Evolutionary conservation across 305 asterid genomes (phyloP), one percentile per base, ranked within the genome.

Genomic region (Fraxinus albicans): DNA sequence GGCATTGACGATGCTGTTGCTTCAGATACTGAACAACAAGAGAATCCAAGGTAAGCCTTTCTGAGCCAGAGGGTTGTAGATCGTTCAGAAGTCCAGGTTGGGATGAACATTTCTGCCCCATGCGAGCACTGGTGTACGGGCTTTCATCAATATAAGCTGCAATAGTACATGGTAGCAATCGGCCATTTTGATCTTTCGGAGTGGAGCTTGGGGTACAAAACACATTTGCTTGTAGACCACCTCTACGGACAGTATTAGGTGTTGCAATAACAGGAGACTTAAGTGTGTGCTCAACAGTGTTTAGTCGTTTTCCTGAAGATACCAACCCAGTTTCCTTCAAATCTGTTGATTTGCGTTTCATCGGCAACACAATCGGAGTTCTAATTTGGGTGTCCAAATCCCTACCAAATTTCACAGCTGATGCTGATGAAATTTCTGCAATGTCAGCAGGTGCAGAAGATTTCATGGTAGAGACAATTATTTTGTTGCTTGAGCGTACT

Each of bases 1-100:
- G 92, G 86, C 99, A 97, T 80, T 97, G 99, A 67, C 98, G 98
- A 88, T 97, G 99, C 82, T 97, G 99, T 84, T 95, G 98, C 89
- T 97, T 97, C 88, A 97, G 90, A 87, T 91, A 95, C 87, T 97
- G 99, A 90, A 97, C 93, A 80, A 94, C 97, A 47, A 97, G 80
- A 69, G 99, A 94, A 85, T 97, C 99, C 89, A 97, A 86, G 31
- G 97, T 93, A 77, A 93, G 86, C 63, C 99, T n/a, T 88, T 50
- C 63, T 50, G 23, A 63, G 77, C 81, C 88, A 25, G 90, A 87
- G 80, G 92, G 91, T 82, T 93, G 99, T 65, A 89, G 86, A 13
- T 97, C 98, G 63, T 83, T 86, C 25, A 79, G 81, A 85, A 88
- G 91, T 65, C 92, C 96, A 81, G 83, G 87, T 55, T 91, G 96